Percentiles rank a stretch among this genome's conserved stretches.
Conservation (phyloP, 108 stramenopile species). For the Skeletonema tropicum region DNA sequence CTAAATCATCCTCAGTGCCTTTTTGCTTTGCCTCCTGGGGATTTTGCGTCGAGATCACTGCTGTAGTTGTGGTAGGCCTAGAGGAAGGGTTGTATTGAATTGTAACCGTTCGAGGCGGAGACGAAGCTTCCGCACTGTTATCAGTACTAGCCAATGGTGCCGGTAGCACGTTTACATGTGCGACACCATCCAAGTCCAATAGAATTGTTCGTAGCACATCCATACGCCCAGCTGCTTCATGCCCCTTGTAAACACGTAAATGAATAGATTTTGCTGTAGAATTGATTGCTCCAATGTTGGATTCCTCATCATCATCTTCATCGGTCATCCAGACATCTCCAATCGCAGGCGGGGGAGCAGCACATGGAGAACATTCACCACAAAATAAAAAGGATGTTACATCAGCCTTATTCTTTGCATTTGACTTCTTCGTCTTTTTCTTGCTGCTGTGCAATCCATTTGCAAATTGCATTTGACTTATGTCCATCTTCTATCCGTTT, state of each 20-base stretch:
- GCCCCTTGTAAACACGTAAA: background rate
- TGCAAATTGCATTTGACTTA: background rate
- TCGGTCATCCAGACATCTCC: background rate
- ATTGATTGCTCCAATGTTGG: background rate
- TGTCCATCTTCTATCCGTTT: background rate
- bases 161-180: background rate
- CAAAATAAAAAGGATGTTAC: slow-evolving; percentile 28
- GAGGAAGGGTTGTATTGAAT: slow-evolving; percentile 12
- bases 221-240: slow-evolving; percentile 4
- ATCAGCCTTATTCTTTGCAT: background rate
- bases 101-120: slow-evolving; percentile 12
- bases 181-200: slow-evolving; percentile 27
- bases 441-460: background rate
- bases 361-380: slow-evolving; percentile 33
- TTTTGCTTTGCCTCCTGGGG: slow-evolving; percentile 27
- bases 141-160: background rate
- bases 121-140: background rate
- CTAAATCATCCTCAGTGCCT: background rate
- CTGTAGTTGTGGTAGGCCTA: background rate
- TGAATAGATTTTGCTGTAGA: background rate
- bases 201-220: slow-evolving; percentile 15
- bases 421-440: background rate
- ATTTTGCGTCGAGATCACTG: slow-evolving; percentile 17
- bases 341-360: slow-evolving; percentile 29
- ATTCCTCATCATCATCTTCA: slow-evolving; percentile 12